Base-by-base conservation (phyloP, 2,329 filamentous ascomycete species). In the Daldinia eschscholtzii region DNA sequence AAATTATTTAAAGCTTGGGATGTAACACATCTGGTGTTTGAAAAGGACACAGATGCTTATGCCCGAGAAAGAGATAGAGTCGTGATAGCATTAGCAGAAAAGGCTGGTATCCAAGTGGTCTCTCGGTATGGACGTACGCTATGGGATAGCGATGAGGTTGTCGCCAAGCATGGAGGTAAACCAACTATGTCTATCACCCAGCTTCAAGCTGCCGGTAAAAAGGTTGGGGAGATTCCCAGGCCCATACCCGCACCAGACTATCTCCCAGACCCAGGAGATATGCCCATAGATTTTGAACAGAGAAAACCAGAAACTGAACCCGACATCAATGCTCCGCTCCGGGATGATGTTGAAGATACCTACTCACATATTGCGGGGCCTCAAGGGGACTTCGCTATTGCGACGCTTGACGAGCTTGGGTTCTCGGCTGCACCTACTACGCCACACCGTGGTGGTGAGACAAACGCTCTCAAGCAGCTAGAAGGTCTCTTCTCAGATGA, bases 11-110 rank as follows among this genome's bases (percentile, higher is more conserved):
- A 88, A 73, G 85, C 87, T 18, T 94, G 92, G 92, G 85, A 86
- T 1, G 88, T 93, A 28, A 92, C 91, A 0, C 92, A 94, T 79
- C 80, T 94, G 4, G 91, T 93, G 0, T 94, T 93, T 73, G 92
- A 94, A 77, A 92, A 91, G 74, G 92, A 94, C 73, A 93, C 91
- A 0, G 92, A 94, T 81, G 84, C 89, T 0, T 94, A 94, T 79
- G 91, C 84, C 4, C 84, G 87, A 15, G 85, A 88, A 44, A 81
- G 92, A 57, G 92, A 94, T 78, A 83, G 82, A 1, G 80, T 82
- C 18, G 85, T 94, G 10, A 79, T 84, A 37, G 78, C 83, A 15
- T 79, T 89, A n/a, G 91, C 91, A 4, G 81, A 85, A 71, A 80
- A 87, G 52, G 88, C 89, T 0, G 91, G 91, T 1, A 89, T 94